Percentiles rank a stretch among this genome's conserved stretches.
These are phyloP conservation scores for Mollisiaceae sp. DNA, from an alignment of 2,329 filamentous ascomycete species.

Conservation along the genomic window DNA sequence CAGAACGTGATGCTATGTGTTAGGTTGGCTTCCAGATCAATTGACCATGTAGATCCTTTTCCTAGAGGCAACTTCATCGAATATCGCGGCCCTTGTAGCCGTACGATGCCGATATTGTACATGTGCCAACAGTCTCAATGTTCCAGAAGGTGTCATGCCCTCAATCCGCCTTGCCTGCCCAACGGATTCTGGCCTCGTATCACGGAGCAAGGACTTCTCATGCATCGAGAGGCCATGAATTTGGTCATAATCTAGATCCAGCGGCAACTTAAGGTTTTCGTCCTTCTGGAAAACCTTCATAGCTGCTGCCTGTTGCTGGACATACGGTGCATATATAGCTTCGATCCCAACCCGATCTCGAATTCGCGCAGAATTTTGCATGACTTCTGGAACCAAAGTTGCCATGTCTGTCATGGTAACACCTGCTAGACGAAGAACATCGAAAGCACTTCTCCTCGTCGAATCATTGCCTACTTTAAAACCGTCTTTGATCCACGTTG, in stretches of 20 bases:
- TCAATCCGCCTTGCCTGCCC: constrained; percentile 90
- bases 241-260: constrained; percentile 75
- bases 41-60: constrained; percentile 29
- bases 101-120: constrained; percentile 47
- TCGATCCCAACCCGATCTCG: constrained; percentile 78
- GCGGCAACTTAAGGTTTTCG: constrained; percentile 74
- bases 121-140: constrained; percentile 64
- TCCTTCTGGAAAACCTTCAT: constrained; percentile 75
- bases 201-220: constrained; percentile 73
- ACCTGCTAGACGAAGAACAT: constrained; percentile 74
- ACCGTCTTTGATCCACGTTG: constrained; percentile 71
- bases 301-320: constrained; percentile 71
- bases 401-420: constrained; percentile 63
- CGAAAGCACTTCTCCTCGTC: constrained; percentile 72
- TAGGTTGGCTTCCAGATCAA: background rate
- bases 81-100: constrained; percentile 25
- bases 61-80: constrained; percentile 30
- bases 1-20: background rate
- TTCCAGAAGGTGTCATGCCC: constrained; percentile 70
- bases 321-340: constrained; percentile 85
- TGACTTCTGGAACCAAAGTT: constrained; percentile 60
- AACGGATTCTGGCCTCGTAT: constrained; percentile 79
- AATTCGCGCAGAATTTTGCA: constrained; percentile 61
- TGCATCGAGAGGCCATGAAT: constrained; percentile 79
- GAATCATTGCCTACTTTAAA: constrained; percentile 72